These are phyloP conservation scores for Cercophora newfieldiana DNA, from an alignment of 495 filamentous ascomycete genomes.

Conservation along the genomic window DNA sequence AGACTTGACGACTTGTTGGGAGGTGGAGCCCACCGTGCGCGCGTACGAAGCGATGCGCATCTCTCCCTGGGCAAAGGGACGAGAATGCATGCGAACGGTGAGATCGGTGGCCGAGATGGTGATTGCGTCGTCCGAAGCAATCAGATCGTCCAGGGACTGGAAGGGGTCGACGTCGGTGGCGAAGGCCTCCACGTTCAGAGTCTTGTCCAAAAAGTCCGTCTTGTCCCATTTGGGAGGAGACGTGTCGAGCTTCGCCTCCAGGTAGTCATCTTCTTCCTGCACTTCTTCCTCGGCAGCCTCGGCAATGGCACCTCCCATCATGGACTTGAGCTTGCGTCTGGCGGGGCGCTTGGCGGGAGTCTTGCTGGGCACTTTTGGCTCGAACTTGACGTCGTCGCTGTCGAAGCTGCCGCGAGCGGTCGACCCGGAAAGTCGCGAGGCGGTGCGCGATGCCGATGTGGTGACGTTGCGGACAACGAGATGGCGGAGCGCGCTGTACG, in stretches of 20 bases:
- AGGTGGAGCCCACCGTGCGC: slow-evolving; percentile 26
- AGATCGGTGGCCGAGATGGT: slow-evolving; percentile 28
- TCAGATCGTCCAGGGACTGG: slow-evolving; percentile 6
- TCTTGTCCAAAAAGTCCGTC: slow-evolving; percentile 35
- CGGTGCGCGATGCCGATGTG: slow-evolving; percentile 35
- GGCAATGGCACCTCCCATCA: slow-evolving; percentile 21
- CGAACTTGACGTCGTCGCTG: not conserved
- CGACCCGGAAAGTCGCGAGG: slow-evolving; percentile 20
- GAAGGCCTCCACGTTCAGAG: slow-evolving; percentile 30
- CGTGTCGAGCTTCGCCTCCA: slow-evolving; percentile 21
- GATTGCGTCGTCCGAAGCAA: slow-evolving; percentile 28
- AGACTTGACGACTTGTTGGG: slow-evolving; percentile 36
- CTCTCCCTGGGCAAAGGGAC: slow-evolving; percentile 36
- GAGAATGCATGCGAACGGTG: slow-evolving; percentile 27
- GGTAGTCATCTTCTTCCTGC: slow-evolving; percentile 16
- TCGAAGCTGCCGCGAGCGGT: slow-evolving; percentile 1
- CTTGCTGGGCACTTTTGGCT: not conserved
- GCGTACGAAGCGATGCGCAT: slow-evolving; percentile 35
- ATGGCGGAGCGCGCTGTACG: slow-evolving; percentile 29
- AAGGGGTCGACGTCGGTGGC: slow-evolving; percentile 20
- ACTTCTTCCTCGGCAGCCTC: slow-evolving; percentile 10
- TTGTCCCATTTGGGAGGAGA: slow-evolving; percentile 28
- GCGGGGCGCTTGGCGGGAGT: not conserved
- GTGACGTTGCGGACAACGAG: slow-evolving; percentile 38
- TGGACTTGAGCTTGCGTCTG: not conserved